Conservation (phyloP, 805 yeast species). For the Candida chauliodis region DNA sequence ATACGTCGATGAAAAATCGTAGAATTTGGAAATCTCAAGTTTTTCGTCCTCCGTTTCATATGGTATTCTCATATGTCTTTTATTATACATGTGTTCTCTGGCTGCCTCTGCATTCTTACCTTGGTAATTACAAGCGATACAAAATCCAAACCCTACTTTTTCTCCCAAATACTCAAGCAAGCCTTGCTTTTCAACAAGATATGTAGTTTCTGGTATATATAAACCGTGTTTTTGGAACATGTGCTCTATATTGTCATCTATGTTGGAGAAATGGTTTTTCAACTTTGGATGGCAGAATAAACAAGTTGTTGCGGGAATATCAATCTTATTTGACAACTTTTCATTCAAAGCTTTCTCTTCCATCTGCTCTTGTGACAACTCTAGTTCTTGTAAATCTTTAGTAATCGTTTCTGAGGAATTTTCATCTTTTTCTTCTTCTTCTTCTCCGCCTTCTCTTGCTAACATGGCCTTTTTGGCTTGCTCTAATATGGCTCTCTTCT, state of each 20-base stretch:
- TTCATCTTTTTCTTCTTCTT: constrained; percentile 3
- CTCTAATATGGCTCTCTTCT: constrained; percentile 46
- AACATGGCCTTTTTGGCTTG: constrained; percentile 42
- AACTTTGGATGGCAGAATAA: constrained; percentile 44
- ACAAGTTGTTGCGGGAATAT: constrained; percentile 48
- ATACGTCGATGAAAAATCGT: constrained; percentile 75
- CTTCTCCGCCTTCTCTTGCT: constrained; percentile 21
- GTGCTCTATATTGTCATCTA: constrained; percentile 55
- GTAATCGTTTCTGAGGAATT: background rate
- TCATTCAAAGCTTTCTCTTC: constrained; percentile 44
- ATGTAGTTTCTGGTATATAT: constrained; percentile 79
- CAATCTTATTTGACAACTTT: constrained; percentile 44
- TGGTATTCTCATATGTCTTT: constrained; percentile 86
- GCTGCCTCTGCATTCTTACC: constrained; percentile 85
- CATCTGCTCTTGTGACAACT: constrained; percentile 21
- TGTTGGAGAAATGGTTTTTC: constrained; percentile 27
- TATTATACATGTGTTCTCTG: constrained; percentile 81
- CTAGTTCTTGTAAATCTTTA: constrained; percentile 12
- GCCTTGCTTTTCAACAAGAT: constrained; percentile 65
- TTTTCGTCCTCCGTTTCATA: constrained; percentile 80
- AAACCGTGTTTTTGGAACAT: constrained; percentile 81
- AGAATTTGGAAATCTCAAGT: constrained; percentile 71
- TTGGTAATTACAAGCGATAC: constrained; percentile 77
- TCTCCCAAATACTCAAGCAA: constrained; percentile 74
- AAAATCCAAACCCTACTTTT: constrained; percentile 78